Evolutionary conservation across 805 yeast species (phyloP).

Genomic region (Pichia manshurica): DNA sequence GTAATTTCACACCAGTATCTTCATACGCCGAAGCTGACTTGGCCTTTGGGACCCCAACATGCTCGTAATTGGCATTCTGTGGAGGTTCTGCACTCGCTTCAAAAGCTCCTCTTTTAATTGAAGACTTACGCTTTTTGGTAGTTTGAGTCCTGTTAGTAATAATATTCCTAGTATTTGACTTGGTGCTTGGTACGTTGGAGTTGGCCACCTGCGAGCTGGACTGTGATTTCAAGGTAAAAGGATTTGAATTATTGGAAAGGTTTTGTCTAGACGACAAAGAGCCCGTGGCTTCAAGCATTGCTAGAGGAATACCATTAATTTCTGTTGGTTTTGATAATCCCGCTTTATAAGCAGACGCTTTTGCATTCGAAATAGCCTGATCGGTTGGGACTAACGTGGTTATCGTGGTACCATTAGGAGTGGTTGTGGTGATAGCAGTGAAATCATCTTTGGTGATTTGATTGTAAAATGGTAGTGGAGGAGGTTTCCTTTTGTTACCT

Average conservation of each 20-base stretch:
- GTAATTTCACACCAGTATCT: background rate
- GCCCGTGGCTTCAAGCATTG: conserved; percentile 75
- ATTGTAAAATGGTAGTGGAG: conserved; percentile 83
- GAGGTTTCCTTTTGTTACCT: conserved; percentile 32
- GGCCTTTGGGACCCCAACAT: background rate
- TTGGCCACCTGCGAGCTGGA: background rate
- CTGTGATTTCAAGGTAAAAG: background rate
- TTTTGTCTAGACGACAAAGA: conserved; percentile 35
- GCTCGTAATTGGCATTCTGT: too few relatives aligned
- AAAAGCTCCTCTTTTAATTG: background rate
- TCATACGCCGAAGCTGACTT: background rate
- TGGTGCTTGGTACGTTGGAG: too few relatives aligned
- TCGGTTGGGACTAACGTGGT: conserved; percentile 87
- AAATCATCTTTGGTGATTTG: conserved; percentile 88
- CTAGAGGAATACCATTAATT: conserved; percentile 36
- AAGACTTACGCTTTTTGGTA: background rate
- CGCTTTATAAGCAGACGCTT: conserved; percentile 50
- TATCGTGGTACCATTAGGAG: conserved; percentile 88
- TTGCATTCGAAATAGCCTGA: conserved; percentile 60
- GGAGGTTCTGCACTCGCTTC: background rate
- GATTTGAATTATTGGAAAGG: background rate
- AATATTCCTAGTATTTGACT: background rate
- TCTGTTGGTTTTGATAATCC: conserved; percentile 44
- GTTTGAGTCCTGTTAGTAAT: background rate
- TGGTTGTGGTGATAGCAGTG: conserved; percentile 75